These are phyloP conservation scores for Phytophthora brassicae DNA, from an alignment of 352 stramenopile species.

Conservation along the genomic window DNA sequence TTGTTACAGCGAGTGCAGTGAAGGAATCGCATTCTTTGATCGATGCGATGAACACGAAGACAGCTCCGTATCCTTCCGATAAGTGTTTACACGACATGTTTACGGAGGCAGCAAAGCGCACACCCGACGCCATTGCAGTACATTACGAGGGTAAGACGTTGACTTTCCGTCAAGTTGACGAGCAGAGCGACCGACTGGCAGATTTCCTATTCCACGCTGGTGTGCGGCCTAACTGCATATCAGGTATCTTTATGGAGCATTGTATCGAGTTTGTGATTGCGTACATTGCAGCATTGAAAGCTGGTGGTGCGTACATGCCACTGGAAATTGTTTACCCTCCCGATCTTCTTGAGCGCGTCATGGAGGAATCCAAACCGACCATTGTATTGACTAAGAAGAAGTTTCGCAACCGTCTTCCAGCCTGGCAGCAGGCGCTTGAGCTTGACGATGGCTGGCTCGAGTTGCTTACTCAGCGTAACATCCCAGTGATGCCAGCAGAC, in stretches of 20 bases:
- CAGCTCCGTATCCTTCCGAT: conserved; percentile 57
- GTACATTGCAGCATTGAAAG: conserved; percentile 91
- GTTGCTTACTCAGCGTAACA: conserved; percentile 25
- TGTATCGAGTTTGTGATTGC: conserved; percentile 91
- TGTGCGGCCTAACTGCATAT: conserved; percentile 70
- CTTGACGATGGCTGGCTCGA: conserved; percentile 65
- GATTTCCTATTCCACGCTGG: conserved; percentile 66
- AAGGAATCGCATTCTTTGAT: conserved; percentile 54
- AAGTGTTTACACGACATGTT: conserved; percentile 88
- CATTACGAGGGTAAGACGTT: conserved; percentile 69
- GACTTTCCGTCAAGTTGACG: conserved; percentile 71
- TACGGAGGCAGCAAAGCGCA: conserved; percentile 55
- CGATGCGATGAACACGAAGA: conserved; percentile 50
- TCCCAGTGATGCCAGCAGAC: conserved; percentile 51
- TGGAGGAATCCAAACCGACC: conserved; percentile 86
- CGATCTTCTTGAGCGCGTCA: conserved; percentile 85
- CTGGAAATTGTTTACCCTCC: conserved; percentile 89
- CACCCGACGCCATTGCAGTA: conserved; percentile 67
- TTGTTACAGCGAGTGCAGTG: conserved; percentile 35
- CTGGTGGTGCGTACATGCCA: conserved; percentile 91
- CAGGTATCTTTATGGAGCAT: conserved; percentile 91
- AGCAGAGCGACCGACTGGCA: conserved; percentile 64
- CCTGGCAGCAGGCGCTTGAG: conserved; percentile 69
- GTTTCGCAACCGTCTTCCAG: conserved; percentile 62
- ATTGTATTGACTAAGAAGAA: conserved; percentile 87